Base-by-base conservation (phyloP, 1,139 yeast genomes). In the Zygosaccharomyces pseudobailii region DNA sequence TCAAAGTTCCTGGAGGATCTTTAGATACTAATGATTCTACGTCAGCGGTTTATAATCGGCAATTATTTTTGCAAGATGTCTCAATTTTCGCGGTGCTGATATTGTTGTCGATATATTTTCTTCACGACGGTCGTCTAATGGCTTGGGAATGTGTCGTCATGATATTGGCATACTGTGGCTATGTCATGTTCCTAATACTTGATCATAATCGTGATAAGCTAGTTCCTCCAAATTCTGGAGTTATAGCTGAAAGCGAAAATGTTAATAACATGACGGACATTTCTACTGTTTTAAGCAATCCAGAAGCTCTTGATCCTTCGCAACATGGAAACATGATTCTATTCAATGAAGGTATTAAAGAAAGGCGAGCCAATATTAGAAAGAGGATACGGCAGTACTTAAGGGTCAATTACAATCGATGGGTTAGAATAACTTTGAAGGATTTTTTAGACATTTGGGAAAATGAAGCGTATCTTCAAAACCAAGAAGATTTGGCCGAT, bases 391-490 rank as follows among this genome's bases (percentile, higher is more conserved):
- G 58, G 31, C 47, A 49, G n/a, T 58, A 59, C 43, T 34, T 62
- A 42, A 50, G 63, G 25, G 46, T 50, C 2, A 55, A 53, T 32
- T 61, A 61, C 43, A 49, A 51, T 44, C 59, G 63, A 10, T 57
- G 63, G 58, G 58, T 59, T 8, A 51, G 56, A 36, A 52, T 62
- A 42, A 55, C 58, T 5, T 48, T 62, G 24, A 46, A 54, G 36
- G 65, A 60, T 43, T 59, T 55, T 38, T 39, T 61, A 19, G 59
- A 61, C 32, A 48, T 62, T n/a, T 62, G 66, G 66, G 63, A 57
- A 37, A 52, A 59, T 36, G 51, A 51, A 24, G 43, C 48, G 7
- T 33, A 49, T n/a, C 47, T 58, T 17, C 44, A 46, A 22, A 21
- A 33, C 5, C 36, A 37, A 21, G 34, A 31, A 13, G 45, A 49